Percentiles rank a stretch among this genome's conserved stretches.
These are phyloP conservation scores for Sistotremastrum niveocremeum DNA, from an alignment of 768 basidiomycete species.

Conservation along the genomic window DNA sequence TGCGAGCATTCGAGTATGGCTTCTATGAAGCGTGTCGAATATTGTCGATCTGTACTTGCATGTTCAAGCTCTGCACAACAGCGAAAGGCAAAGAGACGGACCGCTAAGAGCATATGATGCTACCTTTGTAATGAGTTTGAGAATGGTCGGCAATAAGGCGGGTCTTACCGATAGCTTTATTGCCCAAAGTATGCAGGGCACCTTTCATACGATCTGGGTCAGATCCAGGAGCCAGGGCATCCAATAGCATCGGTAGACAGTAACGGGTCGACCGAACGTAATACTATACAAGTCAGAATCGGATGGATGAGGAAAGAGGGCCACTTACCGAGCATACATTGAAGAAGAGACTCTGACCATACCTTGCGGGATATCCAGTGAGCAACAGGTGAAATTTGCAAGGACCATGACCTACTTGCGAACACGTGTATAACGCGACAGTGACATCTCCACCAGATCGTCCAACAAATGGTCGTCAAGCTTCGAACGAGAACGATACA, in stretches of 20 bases:
- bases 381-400: neutral
- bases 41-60: conserved; percentile 34
- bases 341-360: conserved; percentile 53
- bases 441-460: conserved; percentile 59
- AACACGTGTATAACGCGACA: conserved; percentile 70
- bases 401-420: conserved; percentile 37
- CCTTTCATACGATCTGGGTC: conserved; percentile 93
- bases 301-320: neutral
- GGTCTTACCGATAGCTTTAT: conserved; percentile 50
- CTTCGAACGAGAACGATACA: conserved; percentile 59
- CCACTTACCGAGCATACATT: conserved; percentile 47
- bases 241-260: conserved; percentile 42
- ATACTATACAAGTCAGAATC: conserved; percentile 26
- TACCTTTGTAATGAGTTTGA: conserved; percentile 12
- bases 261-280: conserved; percentile 60
- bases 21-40: conserved; percentile 43
- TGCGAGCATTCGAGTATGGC: conserved; percentile 64
- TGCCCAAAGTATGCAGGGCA: conserved; percentile 67
- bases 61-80: conserved; percentile 3
- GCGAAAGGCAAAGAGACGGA: conserved; percentile 19
- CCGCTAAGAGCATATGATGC: conserved; percentile 60
- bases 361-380: conserved; percentile 24
- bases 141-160: neutral
- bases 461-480: conserved; percentile 59
- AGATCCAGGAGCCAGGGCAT: conserved; percentile 47